phyloP scores from a whole-genome alignment of 495 filamentous ascomycete genomes.

The Podospora tetraspora region DNA sequence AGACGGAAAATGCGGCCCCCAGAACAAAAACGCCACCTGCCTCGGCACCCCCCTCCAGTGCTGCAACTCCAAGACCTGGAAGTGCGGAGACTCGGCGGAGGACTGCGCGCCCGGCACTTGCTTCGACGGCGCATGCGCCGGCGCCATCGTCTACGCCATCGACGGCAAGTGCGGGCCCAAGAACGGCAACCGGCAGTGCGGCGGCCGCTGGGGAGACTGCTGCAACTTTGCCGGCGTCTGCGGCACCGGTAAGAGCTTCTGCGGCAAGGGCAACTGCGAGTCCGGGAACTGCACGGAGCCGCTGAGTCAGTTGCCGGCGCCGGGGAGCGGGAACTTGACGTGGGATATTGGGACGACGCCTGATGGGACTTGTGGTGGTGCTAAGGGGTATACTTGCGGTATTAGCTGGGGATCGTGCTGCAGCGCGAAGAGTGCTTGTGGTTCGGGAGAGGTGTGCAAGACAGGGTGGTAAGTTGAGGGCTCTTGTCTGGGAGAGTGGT shows the following conservation, averaged over 20 bases:
- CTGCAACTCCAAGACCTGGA: slow-evolving; percentile 27
- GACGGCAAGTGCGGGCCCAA: slow-evolving; percentile 27
- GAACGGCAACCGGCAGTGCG: slow-evolving; percentile 17
- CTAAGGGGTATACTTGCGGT: not conserved
- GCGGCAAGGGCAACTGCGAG: not conserved
- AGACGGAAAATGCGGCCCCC: slow-evolving; percentile 26
- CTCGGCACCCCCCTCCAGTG: slow-evolving; percentile 21
- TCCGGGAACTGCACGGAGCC: not conserved
- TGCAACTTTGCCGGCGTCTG: slow-evolving; percentile 22
- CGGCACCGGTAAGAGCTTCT: not conserved
- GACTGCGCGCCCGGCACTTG: slow-evolving; percentile 31
- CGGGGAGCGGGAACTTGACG: not conserved
- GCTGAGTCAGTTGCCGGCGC: not conserved
- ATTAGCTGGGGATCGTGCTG: not conserved
- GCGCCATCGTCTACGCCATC: slow-evolving; percentile 19
- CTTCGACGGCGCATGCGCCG: slow-evolving; percentile 26
- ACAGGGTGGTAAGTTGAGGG: not conserved
- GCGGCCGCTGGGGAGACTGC: slow-evolving; percentile 29
- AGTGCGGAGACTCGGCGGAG: slow-evolving; percentile 23
- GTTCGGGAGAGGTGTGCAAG: not conserved
- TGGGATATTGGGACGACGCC: not conserved
- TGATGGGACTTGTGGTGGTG: not conserved
- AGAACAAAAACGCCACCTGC: slow-evolving; percentile 31
- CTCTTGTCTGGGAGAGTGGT: not conserved
- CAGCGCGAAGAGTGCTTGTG: not conserved